Evolutionary conservation across 176 grass and related monocot genomes (phyloP).

Genomic region (Carex littledalei): DNA sequence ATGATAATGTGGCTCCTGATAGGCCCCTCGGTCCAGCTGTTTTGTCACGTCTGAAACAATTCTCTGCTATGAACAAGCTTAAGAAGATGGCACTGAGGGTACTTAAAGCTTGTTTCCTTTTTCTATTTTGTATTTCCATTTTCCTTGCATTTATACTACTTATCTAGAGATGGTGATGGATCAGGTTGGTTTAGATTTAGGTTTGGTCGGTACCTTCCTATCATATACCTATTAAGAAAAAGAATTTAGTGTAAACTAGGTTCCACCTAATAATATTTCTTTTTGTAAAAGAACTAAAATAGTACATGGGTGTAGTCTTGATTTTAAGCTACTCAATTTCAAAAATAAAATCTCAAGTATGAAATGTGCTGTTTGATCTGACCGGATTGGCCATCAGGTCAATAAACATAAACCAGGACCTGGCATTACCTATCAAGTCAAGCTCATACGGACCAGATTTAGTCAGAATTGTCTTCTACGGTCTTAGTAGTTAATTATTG

Average conservation of each 20-base stretch:
- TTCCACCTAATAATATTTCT: neutral
- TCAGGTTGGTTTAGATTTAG: neutral
- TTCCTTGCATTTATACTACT: conserved; percentile 9
- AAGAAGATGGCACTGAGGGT: conserved; percentile 99
- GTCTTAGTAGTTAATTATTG: neutral
- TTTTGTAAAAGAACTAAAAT: conserved; percentile 3
- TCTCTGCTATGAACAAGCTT: conserved; percentile 97
- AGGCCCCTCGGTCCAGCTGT: conserved; percentile 94
- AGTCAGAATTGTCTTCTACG: neutral
- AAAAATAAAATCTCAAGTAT: neutral
- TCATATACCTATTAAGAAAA: neutral
- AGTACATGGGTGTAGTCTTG: neutral
- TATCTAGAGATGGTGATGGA: neutral
- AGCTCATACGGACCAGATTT: neutral
- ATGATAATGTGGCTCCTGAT: conserved; percentile 95
- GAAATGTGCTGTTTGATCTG: neutral
- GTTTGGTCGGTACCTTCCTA: neutral
- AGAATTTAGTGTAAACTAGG: neutral
- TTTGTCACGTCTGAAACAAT: conserved; percentile 89
- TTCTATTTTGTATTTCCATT: neutral
- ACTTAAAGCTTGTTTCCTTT: conserved; percentile 15
- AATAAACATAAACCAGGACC: neutral
- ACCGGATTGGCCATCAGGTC: neutral
- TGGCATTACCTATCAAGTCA: neutral
- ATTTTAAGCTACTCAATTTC: neutral